Evolutionary conservation across 306 rosid genomes (phyloP).

Genomic region (Pterocarpus santalinus): DNA sequence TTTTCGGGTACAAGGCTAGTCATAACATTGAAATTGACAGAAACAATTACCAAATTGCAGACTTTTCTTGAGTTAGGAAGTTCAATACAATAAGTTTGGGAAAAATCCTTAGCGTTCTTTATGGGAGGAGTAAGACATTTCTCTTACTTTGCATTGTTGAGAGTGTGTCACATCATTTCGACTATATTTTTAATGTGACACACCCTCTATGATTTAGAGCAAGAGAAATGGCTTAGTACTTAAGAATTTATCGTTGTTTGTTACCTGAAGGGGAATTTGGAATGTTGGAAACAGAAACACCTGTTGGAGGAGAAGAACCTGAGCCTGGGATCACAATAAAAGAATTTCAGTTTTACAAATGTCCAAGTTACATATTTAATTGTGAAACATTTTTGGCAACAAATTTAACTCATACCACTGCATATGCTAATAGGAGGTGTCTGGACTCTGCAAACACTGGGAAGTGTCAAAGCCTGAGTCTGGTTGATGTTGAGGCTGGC

Average conservation of each 20-base stretch:
- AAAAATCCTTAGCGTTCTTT: neutral
- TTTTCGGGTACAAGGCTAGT: neutral
- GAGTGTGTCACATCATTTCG: neutral
- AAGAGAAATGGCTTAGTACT: neutral
- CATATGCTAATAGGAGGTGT: conserved; percentile 67
- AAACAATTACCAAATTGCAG: neutral
- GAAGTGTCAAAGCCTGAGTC: conserved; percentile 64
- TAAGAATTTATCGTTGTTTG: neutral
- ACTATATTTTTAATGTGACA: conserved; percentile 4
- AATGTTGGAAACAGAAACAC: conserved; percentile 34
- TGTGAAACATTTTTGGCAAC: neutral
- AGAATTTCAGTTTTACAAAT: neutral
- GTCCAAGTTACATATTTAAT: neutral
- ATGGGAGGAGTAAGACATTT: neutral
- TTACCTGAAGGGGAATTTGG: conserved; percentile 63
- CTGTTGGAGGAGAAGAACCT: conserved; percentile 51
- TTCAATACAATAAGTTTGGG: neutral
- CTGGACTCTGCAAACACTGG: conserved; percentile 58
- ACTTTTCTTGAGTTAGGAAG: neutral
- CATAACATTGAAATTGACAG: conserved; percentile 8
- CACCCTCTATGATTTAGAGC: neutral
- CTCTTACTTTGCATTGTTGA: neutral
- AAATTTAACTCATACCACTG: conserved; percentile 43
- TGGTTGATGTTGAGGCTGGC: conserved; percentile 63
- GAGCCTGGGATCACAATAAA: conserved; percentile 41